These are phyloP conservation scores for Peronospora destructor DNA, from an alignment of 352 stramenopile genomes.

Conservation along the genomic window DNA sequence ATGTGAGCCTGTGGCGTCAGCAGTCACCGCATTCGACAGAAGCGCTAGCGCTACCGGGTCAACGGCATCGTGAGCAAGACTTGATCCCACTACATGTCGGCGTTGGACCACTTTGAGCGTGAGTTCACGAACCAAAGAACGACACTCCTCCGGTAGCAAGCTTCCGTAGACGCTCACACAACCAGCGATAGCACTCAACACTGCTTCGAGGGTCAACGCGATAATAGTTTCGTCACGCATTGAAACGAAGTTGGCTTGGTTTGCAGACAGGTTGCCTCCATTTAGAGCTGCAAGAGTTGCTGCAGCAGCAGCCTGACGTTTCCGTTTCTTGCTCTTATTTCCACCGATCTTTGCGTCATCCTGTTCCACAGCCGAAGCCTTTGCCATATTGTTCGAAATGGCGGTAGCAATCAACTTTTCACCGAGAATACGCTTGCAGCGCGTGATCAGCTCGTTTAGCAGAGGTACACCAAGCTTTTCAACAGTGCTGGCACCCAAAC, in stretches of 20 bases:
- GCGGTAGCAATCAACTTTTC: conserved; percentile 14
- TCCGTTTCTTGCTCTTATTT: conserved; percentile 80
- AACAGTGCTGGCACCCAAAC: conserved; percentile 59
- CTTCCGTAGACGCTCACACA: conserved; percentile 57
- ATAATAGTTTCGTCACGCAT: conserved; percentile 39
- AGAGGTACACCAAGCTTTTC: conserved; percentile 65
- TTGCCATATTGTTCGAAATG: conserved; percentile 10
- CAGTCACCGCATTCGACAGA: conserved; percentile 46
- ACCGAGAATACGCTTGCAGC: conserved; percentile 47
- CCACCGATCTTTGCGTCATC: conserved; percentile 18
- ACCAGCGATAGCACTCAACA: conserved; percentile 44
- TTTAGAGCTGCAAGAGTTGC: conserved; percentile 35
- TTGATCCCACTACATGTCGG: conserved; percentile 15
- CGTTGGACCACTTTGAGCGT: conserved; percentile 34
- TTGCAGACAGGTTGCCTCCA: conserved; percentile 10
- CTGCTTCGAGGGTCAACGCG: conserved; percentile 40
- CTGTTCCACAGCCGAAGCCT: conserved; percentile 15
- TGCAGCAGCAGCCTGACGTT: conserved; percentile 56
- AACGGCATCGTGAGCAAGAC: conserved; percentile 16
- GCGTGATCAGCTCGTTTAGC: conserved; percentile 49
- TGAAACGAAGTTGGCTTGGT: conserved; percentile 44
- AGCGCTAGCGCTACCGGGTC: conserved; percentile 47
- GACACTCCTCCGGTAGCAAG: conserved; percentile 40
- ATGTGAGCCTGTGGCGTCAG: conserved; percentile 47
- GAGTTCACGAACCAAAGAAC: conserved; percentile 41